Percentiles rank a stretch among this genome's conserved stretches.
These are phyloP conservation scores for Yamadazyma endophytica DNA, from an alignment of 805 yeast species.

Conservation along the genomic window DNA sequence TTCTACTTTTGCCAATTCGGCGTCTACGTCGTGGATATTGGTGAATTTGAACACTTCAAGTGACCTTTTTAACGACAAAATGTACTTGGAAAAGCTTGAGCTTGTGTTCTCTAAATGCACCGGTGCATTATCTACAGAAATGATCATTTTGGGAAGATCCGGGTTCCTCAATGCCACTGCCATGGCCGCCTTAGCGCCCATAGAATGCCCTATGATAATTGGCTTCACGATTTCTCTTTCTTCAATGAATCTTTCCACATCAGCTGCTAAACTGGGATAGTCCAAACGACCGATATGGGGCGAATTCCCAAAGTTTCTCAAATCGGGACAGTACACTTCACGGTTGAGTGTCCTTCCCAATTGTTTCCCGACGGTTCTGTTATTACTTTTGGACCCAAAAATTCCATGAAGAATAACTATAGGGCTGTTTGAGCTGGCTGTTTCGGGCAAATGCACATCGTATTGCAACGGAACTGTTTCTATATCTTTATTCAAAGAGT, in stretches of 20 bases:
- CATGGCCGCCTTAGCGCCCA: conserved; percentile 97
- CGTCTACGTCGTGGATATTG: conserved; percentile 64
- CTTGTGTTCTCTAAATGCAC: conserved; percentile 52
- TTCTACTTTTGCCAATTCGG: conserved; percentile 59
- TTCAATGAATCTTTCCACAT: conserved; percentile 68
- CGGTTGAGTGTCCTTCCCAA: conserved; percentile 45
- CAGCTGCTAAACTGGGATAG: conserved; percentile 79
- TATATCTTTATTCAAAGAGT: conserved; percentile 28
- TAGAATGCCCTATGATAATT: conserved; percentile 73
- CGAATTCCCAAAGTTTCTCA: conserved; percentile 90
- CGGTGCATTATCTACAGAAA: conserved; percentile 90
- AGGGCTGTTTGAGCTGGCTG: conserved; percentile 45
- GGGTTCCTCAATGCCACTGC: conserved; percentile 71
- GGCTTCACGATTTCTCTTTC: conserved; percentile 37
- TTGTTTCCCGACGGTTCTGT: conserved; percentile 69
- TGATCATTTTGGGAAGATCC: conserved; percentile 52
- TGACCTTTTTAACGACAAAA: conserved; percentile 58
- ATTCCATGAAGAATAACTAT: conserved; percentile 82
- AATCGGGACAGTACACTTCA: conserved; percentile 67
- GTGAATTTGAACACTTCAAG: conserved; percentile 42
- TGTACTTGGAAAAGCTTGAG: conserved; percentile 60
- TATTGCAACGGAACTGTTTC: conserved; percentile 52
- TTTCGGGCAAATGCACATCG: conserved; percentile 41
- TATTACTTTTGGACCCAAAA: conserved; percentile 81
- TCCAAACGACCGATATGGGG: conserved; percentile 72